A percentile compares a stretch with the other conserved stretches of the same genome.
Evolutionary conservation across 2,329 filamentous ascomycete genomes (phyloP).

Genomic region (Fusarium odoratissimum): DNA sequence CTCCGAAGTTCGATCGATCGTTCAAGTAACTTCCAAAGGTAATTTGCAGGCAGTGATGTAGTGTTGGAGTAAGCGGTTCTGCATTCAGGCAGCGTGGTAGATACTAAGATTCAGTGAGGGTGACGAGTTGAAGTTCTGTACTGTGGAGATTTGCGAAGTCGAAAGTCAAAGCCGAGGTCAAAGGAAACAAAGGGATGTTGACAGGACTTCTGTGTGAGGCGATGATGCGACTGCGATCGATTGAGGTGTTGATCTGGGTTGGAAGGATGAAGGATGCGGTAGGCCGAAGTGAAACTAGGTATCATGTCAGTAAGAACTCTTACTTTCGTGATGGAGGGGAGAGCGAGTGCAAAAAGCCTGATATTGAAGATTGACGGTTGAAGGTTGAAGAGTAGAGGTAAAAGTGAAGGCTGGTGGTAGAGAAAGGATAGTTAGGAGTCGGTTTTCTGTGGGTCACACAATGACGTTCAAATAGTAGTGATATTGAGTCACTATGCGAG

Average conservation of each 20-base stretch:
- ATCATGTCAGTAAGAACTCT: background rate
- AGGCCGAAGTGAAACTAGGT: background rate
- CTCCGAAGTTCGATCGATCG: background rate
- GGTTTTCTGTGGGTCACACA: background rate
- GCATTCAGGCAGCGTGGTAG: background rate
- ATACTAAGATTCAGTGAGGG: background rate
- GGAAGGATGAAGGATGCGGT: background rate
- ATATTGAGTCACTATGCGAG: background rate
- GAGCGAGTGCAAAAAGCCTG: background rate
- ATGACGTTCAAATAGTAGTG: rapidly evolving
- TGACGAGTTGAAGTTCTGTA: rapidly evolving
- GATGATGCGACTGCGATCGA: background rate
- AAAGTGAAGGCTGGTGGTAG: too few relatives aligned
- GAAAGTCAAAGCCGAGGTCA: rapidly evolving
- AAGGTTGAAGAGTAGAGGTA: background rate
- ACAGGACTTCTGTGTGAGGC: background rate
- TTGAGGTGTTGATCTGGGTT: too few relatives aligned
- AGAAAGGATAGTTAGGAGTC: background rate
- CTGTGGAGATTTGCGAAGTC: background rate
- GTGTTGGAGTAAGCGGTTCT: too few relatives aligned
- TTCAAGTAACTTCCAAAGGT: too few relatives aligned
- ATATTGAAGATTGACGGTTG: background rate
- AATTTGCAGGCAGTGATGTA: background rate
- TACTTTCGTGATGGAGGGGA: rapidly evolving
- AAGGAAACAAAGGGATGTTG: background rate